These are phyloP conservation scores for Aspergillus novofumigatus DNA, from an alignment of 2,329 filamentous ascomycete species.

Conservation along the genomic window DNA sequence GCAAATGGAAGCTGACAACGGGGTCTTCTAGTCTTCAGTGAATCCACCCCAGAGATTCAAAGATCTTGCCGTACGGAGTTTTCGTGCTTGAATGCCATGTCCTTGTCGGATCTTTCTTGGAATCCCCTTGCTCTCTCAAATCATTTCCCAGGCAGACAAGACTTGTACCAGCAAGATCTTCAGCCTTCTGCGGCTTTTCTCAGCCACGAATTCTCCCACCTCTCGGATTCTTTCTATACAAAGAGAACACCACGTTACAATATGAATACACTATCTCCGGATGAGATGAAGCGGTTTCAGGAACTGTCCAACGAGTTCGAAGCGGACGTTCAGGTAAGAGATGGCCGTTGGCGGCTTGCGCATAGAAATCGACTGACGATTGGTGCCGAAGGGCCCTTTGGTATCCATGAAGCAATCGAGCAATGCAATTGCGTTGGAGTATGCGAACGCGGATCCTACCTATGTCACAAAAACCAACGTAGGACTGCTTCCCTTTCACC, in stretches of 20 bases:
- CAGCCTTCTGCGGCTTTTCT: constrained; percentile 18
- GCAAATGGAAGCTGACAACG: background rate
- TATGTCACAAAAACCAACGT: constrained; percentile 86
- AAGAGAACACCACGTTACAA: constrained; percentile 16
- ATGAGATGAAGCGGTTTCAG: constrained; percentile 59
- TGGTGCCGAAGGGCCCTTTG: constrained; percentile 66
- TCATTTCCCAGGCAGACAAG: constrained; percentile 28
- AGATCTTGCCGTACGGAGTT: constrained; percentile 4
- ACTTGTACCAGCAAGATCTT: constrained; percentile 22
- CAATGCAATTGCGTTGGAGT: constrained; percentile 74
- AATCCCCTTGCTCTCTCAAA: constrained; percentile 30
- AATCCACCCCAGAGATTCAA: constrained; percentile 7
- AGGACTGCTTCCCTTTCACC: constrained; percentile 14
- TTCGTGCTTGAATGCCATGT: constrained; percentile 29
- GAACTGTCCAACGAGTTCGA: constrained; percentile 59
- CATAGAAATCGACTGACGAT: constrained; percentile 19
- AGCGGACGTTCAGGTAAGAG: constrained; percentile 51
- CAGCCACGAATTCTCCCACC: constrained; percentile 19
- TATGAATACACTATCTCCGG: constrained; percentile 41
- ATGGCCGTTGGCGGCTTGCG: background rate
- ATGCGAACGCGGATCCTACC: constrained; percentile 78
- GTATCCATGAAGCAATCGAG: constrained; percentile 76
- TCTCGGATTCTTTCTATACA: constrained; percentile 16
- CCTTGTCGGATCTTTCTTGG: constrained; percentile 32
- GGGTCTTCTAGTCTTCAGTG: constrained; percentile 1